Evolutionary conservation across 768 basidiomycete species (phyloP), one percentile per base, ranked within the genome.

Genomic region (Chiua virens): DNA sequence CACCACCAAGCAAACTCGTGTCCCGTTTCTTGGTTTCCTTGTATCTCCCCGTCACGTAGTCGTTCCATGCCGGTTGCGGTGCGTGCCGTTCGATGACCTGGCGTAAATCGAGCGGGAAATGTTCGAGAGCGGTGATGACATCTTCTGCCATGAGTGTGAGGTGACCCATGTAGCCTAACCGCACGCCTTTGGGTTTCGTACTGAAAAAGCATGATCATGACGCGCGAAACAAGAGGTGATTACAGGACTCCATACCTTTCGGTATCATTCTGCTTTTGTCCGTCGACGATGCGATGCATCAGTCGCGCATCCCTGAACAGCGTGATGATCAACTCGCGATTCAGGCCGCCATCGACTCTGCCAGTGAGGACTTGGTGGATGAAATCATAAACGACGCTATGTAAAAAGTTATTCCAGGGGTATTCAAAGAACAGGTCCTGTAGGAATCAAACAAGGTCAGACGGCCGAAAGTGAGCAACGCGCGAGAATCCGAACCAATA

Each of bases 391-490:
- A 97, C 92, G 27, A 94, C 87, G 61, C 91, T 93, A 66, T 99
- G 97, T 27, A 98, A 72, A 68, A 98, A 98, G 66, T 98, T 98
- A 71, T 99, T 98, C 87, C 91, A 92, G 1, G 95, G 94, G 62
- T 87, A 97, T 53, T 89, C 86, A 66, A 98, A 98, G 76, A 98
- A 98, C 34, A 98, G 77, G 60, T 95, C 90, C 93, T 96, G 23
- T 14, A 23, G 5, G 3, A 25, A 23, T 34, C 7, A 21, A 11
- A 40, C 45, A 18, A 30, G 22, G 28, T 54, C 18, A 56, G 53
- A 50, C 40, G 22, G 43, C 23, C 8, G 17, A 34, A 25, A 50
- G 50, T 23, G 20, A 48, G 38, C 45, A 36, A 35, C 45, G 28
- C 11, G 32, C 18, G 45, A 35, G 43, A 52, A 18, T 40, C 72